Base-by-base conservation (phyloP, 176 grass and related monocot species). In the Oryza australiensis region DNA sequence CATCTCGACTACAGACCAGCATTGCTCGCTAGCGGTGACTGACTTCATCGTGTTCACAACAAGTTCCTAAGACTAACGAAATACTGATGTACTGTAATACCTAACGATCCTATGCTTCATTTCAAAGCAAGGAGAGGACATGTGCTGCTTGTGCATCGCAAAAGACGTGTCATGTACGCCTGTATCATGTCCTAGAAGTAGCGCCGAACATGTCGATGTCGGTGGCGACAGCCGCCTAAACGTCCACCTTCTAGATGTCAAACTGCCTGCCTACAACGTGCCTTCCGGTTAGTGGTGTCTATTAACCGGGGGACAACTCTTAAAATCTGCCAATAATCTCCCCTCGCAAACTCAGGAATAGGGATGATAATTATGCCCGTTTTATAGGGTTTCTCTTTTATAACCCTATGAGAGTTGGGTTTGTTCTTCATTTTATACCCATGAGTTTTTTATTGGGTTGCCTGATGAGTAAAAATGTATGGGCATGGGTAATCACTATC, bases 61-160 rank as follows among this genome's bases (percentile, higher is more conserved):
- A 46, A 1, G 20, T 13, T 70, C 5, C 22, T 5, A 24, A 22
- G 20, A 20, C 29, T 9, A 11, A 30, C 5, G 2, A 9, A 14
- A 3, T 34, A 5, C 33, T 10, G 12, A 1, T 10, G 10, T 42
- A 10, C 41, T 13, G 40, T 10, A 64, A 75, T 42, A 68, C 38
- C 45, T 18, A 84, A 70, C 24, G 71, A 81, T 76, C 48, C 74
- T 14, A 73, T 51, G 74, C 80, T 68, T 74, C 34, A 11, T 64
- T 45, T 8, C 22, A 37, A 83, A 73, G 74, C 68, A 59, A 83
- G 18, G 16, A 11, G 3, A 35, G 34, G 34, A 35, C 34, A 35
- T 35, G 34, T 35, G 34, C 34, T 40, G 38, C 69, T 68, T 32
- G 46, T 68, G 77, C 34, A 1, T 5, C 5, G 26, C 12, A 13